Conservation (phyloP, 208 protist genomes). For the Trypanosoma melophagium region DNA sequence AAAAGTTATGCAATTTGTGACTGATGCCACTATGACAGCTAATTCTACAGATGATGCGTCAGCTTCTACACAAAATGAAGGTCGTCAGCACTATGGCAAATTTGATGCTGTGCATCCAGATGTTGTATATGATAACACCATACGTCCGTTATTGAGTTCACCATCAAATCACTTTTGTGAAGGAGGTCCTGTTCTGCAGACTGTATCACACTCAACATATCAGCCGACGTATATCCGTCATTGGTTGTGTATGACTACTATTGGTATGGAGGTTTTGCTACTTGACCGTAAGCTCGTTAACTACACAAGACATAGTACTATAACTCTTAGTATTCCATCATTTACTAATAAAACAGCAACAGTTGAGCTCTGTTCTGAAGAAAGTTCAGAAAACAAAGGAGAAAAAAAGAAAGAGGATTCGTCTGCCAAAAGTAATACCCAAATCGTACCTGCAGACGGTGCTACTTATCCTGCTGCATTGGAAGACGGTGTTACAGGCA, state of each 20-base stretch:
- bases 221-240: slow-evolving; percentile 17
- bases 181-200: slow-evolving; percentile 21
- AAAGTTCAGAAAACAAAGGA: background rate
- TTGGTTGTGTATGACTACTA: slow-evolving; percentile 20
- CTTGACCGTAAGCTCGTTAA: slow-evolving; percentile 17
- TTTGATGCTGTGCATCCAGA: slow-evolving; percentile 16
- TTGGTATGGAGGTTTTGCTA: slow-evolving; percentile 15
- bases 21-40: background rate
- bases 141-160: background rate
- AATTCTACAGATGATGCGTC: background rate
- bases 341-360: background rate
- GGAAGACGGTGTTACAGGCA: slow-evolving; percentile 36
- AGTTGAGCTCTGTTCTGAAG: background rate
- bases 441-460: background rate
- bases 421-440: background rate
- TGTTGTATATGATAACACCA: slow-evolving; percentile 1
- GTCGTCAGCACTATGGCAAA: slow-evolving; percentile 10
- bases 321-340: slow-evolving; percentile 8
- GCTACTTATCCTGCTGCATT: slow-evolving; percentile 15
- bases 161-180: slow-evolving; percentile 24
- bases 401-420: background rate
- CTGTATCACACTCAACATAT: slow-evolving; percentile 15
- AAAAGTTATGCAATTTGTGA: slow-evolving; percentile 19
- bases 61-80: background rate
- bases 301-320: slow-evolving; percentile 19